A percentile compares a stretch with the other conserved stretches of the same genome.
Conservation (phyloP, 768 basidiomycete genomes). For the Xerocomellus intermedius region DNA sequence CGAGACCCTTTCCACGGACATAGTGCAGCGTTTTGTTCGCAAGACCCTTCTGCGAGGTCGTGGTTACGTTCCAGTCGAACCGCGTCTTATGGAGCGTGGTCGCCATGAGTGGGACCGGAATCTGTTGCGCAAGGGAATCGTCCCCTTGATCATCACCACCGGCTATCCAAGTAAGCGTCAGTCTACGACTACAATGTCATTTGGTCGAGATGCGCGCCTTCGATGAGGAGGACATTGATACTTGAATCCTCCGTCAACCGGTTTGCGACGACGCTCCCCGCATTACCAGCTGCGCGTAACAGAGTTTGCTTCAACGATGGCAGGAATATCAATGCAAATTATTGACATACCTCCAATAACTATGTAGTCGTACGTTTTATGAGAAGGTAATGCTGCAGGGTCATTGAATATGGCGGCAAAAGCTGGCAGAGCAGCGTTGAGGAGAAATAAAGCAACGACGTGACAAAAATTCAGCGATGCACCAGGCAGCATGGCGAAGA, state of each 20-base stretch:
- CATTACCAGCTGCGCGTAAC: background rate
- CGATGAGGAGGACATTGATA: background rate
- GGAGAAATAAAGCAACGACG: background rate
- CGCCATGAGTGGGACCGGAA: background rate
- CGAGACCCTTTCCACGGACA: background rate
- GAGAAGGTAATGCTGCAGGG: background rate
- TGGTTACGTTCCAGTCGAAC: background rate
- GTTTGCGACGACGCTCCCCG: background rate
- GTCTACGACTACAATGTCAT: background rate
- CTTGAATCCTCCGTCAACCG: background rate
- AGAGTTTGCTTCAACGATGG: no score
- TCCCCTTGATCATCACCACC: background rate
- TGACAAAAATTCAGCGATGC: background rate
- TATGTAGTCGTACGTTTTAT: background rate
- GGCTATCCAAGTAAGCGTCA: background rate
- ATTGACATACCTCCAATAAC: background rate
- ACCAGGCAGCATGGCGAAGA: background rate
- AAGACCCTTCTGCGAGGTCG: background rate
- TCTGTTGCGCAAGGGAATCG: background rate
- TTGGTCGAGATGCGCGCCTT: background rate
- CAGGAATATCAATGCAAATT: no score
- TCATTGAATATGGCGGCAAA: background rate
- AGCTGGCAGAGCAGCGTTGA: background rate
- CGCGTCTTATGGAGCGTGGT: background rate
- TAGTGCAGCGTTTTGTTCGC: background rate